Evolutionary conservation across 805 yeast genomes (phyloP), one percentile per base, ranked within the genome.

Genomic region (Saccharomycopsis vini): DNA sequence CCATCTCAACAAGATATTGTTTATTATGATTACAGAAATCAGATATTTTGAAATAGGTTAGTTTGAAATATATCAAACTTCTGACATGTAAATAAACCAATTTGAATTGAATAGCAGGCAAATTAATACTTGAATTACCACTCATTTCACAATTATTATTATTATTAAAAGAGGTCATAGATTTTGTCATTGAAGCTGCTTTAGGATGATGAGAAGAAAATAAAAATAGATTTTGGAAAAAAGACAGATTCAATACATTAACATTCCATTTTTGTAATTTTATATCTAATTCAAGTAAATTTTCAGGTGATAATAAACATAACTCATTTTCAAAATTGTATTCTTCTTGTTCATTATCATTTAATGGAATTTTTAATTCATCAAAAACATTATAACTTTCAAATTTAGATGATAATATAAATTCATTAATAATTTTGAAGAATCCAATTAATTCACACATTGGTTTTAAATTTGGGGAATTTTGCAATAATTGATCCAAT

Each of bases 71-170:
- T 49, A 69, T 69, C 61, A 62, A 61, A 2, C 69, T 62, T 42
- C 71, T 51, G 20, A 69, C 67, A 42, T 68, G 54, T 33, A 65
- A 54, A 45, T 65, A 69, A 51, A 69, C 72, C 50, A 69, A 61
- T 47, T 67, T 66, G 26, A 68, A 56, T 49, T 69, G 75, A 41
- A 68, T 63, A 46, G 64, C 63, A n/a, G 64, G 62, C 35, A 68
- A 50, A 31, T 62, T 64, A 1, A 63, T 54, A 31, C 6, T 31
- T 4, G 36, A 26, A 31, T 23, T 21, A 24, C 13, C n/a, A 16
- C 5, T 19, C 10, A 6, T 10, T 10, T 6, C 54, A 28, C 52
- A 53, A n/a, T 48, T 54, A 10, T 56, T 53, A n/a, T n/a, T n/a
- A n/a, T n/a, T n/a, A n/a, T n/a, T n/a, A n/a, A n/a, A n/a, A 15